Base-by-base conservation (phyloP, 371 early-diverging fungal species). In the Rhizopus arrhizus region DNA sequence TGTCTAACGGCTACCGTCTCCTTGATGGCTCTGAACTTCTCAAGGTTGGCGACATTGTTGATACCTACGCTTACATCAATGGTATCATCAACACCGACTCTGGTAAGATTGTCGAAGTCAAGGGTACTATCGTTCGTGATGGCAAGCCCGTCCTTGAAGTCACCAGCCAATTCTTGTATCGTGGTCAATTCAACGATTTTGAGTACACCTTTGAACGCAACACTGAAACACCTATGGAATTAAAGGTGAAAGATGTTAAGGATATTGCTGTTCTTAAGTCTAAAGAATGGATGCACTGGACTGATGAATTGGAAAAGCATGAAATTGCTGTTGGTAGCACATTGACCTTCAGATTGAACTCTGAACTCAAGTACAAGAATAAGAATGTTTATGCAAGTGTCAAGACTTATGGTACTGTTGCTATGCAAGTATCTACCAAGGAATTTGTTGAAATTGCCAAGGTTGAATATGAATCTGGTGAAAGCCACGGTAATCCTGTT, bases 1-100 rank as follows among this genome's bases (percentile, higher is more conserved):
- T 97, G 59, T 89, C 91, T 68, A 97, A 97, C 82, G 92, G 93
- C 35, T 96, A 94, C 89, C 88, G 91, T 64, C 84, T 93, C 69
- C 76, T 95, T 46, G 91, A 91, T 43, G 83, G 86, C 29, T 85
- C 86, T 46, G 87, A 88, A 65, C 85, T 89, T n/a, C 82, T 95
- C 46, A 78, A 87, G 73, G 88, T 85, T 50, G 95, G 95, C 53
- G 96, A 96, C 68, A 75, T 85, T 29, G 91, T 96, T 35, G 87
- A 89, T 63, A 91, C 95, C 13, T 76, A 80, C 62, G 87, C 89
- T 32, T 75, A 85, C 53, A 89, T 91, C 69, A 85, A 89, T 60
- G 89, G 93, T n/a, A 86, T 91, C 50, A 66, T 86, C 66, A 92
- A 93, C 79, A 86, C 77, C 61, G 95, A 93, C 48, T 84, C 91